Conservation (phyloP, 768 basidiomycete genomes). For the Strobilomyces confusus region DNA sequence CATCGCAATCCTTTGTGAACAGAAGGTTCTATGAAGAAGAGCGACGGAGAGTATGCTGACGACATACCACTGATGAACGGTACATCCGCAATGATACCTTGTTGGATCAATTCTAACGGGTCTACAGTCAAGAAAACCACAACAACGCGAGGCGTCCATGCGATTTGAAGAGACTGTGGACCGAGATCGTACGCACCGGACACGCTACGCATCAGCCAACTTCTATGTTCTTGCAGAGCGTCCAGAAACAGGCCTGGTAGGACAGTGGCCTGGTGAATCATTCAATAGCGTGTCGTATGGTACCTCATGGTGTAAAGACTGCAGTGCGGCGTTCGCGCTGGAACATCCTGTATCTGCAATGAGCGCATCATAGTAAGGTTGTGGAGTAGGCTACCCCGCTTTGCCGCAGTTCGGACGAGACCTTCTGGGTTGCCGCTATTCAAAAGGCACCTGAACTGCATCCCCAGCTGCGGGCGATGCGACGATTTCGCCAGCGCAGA, state of each 20-base stretch:
- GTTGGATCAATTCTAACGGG: constrained; percentile 30
- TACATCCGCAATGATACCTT: constrained; percentile 33
- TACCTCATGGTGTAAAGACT: constrained; percentile 33
- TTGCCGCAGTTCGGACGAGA: constrained; percentile 23
- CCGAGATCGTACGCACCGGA: not conserved
- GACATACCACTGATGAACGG: constrained; percentile 9
- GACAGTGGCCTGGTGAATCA: constrained; percentile 24
- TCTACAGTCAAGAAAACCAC: constrained; percentile 34
- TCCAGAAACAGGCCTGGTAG: not conserved
- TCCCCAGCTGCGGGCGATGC: constrained; percentile 24
- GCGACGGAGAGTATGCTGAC: not conserved
- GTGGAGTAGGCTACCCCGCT: constrained; percentile 34
- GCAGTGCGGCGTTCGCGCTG: constrained; percentile 23
- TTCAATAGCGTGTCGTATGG: constrained; percentile 28
- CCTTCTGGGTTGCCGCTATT: constrained; percentile 20
- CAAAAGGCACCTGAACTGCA: constrained; percentile 36
- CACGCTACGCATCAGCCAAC: not conserved
- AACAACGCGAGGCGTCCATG: constrained; percentile 39
- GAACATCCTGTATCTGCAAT: constrained; percentile 30
- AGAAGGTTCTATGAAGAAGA: too few relatives aligned
- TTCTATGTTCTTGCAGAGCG: not conserved
- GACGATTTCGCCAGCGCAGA: not conserved
- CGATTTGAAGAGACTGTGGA: not conserved
- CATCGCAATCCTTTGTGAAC: constrained; percentile 34
- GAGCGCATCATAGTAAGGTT: constrained; percentile 29